A percentile compares a stretch with the other conserved stretches of the same genome.
phyloP scores from a whole-genome alignment of 768 basidiomycete species.

The Amylocystis lapponica region DNA sequence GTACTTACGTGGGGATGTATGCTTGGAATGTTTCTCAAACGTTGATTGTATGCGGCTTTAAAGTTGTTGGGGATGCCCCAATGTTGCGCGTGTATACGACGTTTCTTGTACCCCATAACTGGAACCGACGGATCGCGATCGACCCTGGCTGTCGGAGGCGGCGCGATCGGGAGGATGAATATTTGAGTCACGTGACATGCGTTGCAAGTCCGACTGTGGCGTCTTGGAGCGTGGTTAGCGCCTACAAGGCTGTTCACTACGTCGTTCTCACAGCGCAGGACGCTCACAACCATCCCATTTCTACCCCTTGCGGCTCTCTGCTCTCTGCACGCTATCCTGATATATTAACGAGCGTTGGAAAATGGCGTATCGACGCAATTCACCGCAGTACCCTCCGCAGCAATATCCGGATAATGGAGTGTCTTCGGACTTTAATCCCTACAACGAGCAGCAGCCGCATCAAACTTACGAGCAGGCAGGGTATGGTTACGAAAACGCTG shows the following conservation, averaged over 20 bases:
- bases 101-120: no score
- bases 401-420: constrained; percentile 18
- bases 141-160: no score
- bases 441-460: constrained; percentile 38
- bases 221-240: background rate
- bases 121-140: no score
- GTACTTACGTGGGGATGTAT: no score
- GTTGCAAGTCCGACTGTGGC: background rate
- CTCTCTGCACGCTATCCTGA: background rate
- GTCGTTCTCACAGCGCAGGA: constrained; percentile 13
- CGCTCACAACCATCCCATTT: constrained; percentile 6
- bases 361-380: constrained; percentile 54
- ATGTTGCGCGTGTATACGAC: no score
- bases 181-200: no score
- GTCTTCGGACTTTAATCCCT: constrained; percentile 39
- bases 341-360: background rate
- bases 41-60: no score
- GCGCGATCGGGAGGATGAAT: no score
- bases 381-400: constrained; percentile 39
- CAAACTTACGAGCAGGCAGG: constrained; percentile 49
- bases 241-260: constrained; percentile 10
- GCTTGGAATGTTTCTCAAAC: no score
- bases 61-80: no score
- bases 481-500: constrained; percentile 14
- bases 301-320: background rate